A percentile compares a stretch with the other conserved stretches of the same genome.
Evolutionary conservation across 176 grass and related monocot species (phyloP).

Genomic region (Elaeis guineensis): DNA sequence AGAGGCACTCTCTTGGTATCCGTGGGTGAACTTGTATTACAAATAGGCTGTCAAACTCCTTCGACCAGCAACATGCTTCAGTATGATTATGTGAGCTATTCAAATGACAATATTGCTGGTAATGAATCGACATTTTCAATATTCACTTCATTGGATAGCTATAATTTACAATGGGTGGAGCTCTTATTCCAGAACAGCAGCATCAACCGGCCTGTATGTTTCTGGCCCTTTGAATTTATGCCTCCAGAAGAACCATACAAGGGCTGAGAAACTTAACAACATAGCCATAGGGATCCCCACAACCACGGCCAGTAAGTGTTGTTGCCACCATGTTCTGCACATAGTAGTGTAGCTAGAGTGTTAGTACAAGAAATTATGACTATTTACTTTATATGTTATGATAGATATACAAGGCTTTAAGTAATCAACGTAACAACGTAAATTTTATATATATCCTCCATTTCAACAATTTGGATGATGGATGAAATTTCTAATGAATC

Average conservation of each 20-base stretch:
- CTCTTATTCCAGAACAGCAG: conserved; percentile 73
- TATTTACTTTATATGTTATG: too few relatives aligned
- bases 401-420: too few relatives aligned
- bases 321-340: conserved; percentile 79
- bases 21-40: conserved; percentile 34
- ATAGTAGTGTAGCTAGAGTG: too few relatives aligned
- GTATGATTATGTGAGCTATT: conserved; percentile 10
- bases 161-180: conserved; percentile 75
- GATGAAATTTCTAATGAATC: too few relatives aligned
- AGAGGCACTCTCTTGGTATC: background rate
- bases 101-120: conserved; percentile 31
- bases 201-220: conserved; percentile 65
- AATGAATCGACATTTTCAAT: conserved; percentile 56
- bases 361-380: too few relatives aligned
- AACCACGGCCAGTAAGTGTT: conserved; percentile 45
- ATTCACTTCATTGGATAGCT: conserved; percentile 3
- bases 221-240: conserved; percentile 49
- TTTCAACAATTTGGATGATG: too few relatives aligned
- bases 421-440: too few relatives aligned
- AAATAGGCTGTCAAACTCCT: conserved; percentile 31
- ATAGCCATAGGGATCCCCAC: conserved; percentile 39
- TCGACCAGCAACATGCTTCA: conserved; percentile 10
- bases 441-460: too few relatives aligned
- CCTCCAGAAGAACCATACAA: conserved; percentile 61
- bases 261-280: conserved; percentile 55